Evolutionary conservation across 768 basidiomycete genomes (phyloP).

Genomic region (Kwoniella sp.): DNA sequence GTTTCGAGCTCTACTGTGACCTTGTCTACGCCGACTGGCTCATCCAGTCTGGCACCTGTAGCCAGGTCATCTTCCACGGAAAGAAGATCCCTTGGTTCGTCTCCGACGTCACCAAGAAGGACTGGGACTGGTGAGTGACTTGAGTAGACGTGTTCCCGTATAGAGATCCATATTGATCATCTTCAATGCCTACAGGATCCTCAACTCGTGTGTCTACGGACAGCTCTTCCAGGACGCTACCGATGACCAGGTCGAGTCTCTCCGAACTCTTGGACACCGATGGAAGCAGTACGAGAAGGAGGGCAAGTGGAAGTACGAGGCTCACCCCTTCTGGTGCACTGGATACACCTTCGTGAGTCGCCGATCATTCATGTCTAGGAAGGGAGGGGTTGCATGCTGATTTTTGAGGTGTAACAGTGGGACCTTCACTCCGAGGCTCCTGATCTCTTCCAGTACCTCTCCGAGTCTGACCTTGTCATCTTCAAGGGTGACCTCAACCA

Average conservation of each 20-base stretch:
- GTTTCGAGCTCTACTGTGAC: constrained; percentile 74
- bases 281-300: constrained; percentile 97
- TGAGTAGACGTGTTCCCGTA: constrained; percentile 53
- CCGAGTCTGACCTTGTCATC: constrained; percentile 80
- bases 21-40: constrained; percentile 77
- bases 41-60: constrained; percentile 83
- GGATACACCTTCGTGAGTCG: constrained; percentile 75
- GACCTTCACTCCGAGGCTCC: constrained; percentile 56
- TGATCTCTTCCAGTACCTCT: constrained; percentile 80
- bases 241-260: constrained; percentile 77
- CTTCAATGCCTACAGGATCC: constrained; percentile 20
- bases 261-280: constrained; percentile 74
- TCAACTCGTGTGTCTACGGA: constrained; percentile 61
- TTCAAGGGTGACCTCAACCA: constrained; percentile 97
- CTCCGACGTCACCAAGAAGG: constrained; percentile 81
- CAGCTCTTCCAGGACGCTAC: constrained; percentile 84
- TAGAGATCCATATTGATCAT: neutral
- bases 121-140: constrained; percentile 93
- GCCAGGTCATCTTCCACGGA: constrained; percentile 86
- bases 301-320: constrained; percentile 89
- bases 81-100: constrained; percentile 94
- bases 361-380: neutral
- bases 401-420: constrained; percentile 30
- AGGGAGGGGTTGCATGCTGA: neutral
- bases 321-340: constrained; percentile 65